phyloP scores from a whole-genome alignment of 495 filamentous ascomycete species.

The Xylaria acuta region DNA sequence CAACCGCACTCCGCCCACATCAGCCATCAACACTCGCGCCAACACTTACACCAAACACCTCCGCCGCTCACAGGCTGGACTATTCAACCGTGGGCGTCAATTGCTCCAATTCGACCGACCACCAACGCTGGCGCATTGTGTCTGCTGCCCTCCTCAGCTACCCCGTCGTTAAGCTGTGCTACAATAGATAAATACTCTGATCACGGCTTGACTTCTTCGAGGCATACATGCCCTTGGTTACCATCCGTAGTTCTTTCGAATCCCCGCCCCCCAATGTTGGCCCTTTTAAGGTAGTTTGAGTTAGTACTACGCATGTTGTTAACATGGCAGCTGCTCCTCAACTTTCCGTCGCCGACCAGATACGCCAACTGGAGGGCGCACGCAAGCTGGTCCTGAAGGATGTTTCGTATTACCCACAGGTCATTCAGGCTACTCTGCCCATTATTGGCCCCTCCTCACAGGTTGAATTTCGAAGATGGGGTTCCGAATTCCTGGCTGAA shows the following conservation, averaged over 20 bases:
- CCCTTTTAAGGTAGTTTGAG: slow-evolving; percentile 8
- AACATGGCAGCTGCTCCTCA: slow-evolving; percentile 51
- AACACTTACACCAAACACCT: not conserved
- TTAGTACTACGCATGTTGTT: slow-evolving; percentile 14
- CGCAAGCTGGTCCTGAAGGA: slow-evolving; percentile 87
- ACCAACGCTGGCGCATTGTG: slow-evolving; percentile 12
- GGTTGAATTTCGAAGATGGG: slow-evolving; percentile 91
- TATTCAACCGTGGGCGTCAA: not conserved
- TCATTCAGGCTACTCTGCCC: slow-evolving; percentile 87
- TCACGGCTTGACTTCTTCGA: not conserved
- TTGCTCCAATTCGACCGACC: slow-evolving; percentile 6
- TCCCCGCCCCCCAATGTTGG: slow-evolving; percentile 20
- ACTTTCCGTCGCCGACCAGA: slow-evolving; percentile 71
- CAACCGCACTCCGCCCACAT: not conserved
- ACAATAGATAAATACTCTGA: not conserved
- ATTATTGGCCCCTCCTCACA: slow-evolving; percentile 78
- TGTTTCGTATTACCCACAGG: slow-evolving; percentile 81
- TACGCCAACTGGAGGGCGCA: slow-evolving; percentile 84
- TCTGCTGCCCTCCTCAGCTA: not conserved
- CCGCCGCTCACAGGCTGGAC: not conserved
- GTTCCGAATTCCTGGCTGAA: slow-evolving; percentile 93
- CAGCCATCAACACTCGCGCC: not conserved
- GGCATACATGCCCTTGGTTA: slow-evolving; percentile 11
- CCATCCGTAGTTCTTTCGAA: slow-evolving; percentile 7
- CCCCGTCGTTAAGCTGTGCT: not conserved